Percentiles rank a stretch among this genome's conserved stretches.
phyloP scores from a whole-genome alignment of 768 basidiomycete genomes.

The Phylloporus rhodoxanthus region DNA sequence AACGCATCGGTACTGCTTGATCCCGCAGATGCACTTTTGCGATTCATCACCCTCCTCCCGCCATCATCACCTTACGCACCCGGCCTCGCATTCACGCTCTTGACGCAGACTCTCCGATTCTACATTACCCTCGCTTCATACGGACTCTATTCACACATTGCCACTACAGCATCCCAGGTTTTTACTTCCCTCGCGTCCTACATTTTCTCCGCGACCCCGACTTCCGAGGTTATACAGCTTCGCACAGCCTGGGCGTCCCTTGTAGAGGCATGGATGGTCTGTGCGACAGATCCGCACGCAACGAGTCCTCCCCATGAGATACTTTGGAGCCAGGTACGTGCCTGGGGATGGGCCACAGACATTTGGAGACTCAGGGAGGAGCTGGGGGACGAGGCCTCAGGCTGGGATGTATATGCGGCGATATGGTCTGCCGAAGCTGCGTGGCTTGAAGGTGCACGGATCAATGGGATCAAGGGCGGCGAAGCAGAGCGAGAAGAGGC shows the following conservation, averaged over 20 bases:
- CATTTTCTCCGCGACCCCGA: conserved; percentile 30
- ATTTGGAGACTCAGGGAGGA: conserved; percentile 36
- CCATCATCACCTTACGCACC: conserved; percentile 35
- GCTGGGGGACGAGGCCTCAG: conserved; percentile 28
- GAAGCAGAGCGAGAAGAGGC: conserved; percentile 49
- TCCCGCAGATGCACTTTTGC: conserved; percentile 59
- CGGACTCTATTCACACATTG: conserved; percentile 68
- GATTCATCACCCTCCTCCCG: conserved; percentile 62
- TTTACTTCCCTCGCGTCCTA: conserved; percentile 48
- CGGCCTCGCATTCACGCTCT: conserved; percentile 39
- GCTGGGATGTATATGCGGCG: conserved; percentile 28
- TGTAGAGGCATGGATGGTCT: conserved; percentile 68
- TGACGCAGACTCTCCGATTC: conserved; percentile 53
- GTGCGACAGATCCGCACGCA: conserved; percentile 85
- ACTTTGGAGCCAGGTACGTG: conserved; percentile 81
- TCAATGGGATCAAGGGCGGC: conserved; percentile 67
- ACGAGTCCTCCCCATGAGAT: conserved; percentile 85
- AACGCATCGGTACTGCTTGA: conserved; percentile 56
- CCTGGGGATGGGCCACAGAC: conserved; percentile 69
- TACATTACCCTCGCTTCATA: conserved; percentile 68
- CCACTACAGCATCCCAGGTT: conserved; percentile 54
- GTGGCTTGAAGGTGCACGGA: conserved; percentile 71
- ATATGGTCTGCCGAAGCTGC: conserved; percentile 43
- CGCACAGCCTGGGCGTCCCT: conserved; percentile 52
- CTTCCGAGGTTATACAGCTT: conserved; percentile 30